Conservation (phyloP, 1,284 basidiomycete genomes). For the Mycosarcoma mackinlayi region DNA sequence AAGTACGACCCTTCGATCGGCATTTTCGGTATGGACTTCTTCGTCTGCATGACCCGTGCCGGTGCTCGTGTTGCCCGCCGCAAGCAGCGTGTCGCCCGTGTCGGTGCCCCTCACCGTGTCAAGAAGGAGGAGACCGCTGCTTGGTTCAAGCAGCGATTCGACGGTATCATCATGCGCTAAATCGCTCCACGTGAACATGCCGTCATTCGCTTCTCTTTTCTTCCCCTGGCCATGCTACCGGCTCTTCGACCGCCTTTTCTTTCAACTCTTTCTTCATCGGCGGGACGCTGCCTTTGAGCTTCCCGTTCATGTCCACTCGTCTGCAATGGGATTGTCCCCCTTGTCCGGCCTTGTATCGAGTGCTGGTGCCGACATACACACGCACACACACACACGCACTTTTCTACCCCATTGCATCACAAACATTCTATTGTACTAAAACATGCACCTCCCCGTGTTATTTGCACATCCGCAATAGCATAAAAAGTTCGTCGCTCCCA, state of each 20-base stretch:
- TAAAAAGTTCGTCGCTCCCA: constrained; percentile 31
- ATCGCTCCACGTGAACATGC: constrained; percentile 1
- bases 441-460: constrained; percentile 27
- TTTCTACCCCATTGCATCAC: constrained; percentile 17
- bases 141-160: constrained; percentile 93
- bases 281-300: constrained; percentile 1
- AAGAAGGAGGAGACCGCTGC: constrained; percentile 77
- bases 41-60: constrained; percentile 84
- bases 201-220: background rate
- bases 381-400: no score
- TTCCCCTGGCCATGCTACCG: background rate
- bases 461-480: constrained; percentile 27
- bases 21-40: constrained; percentile 69
- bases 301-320: background rate
- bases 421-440: constrained; percentile 37
- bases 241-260: constrained; percentile 1
- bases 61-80: constrained; percentile 91
- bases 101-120: constrained; percentile 84
- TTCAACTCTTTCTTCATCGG: background rate
- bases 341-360: constrained; percentile 3
- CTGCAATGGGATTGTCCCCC: background rate
- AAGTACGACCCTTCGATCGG: constrained; percentile 70
- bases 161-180: constrained; percentile 66
- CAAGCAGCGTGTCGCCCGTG: constrained; percentile 86
- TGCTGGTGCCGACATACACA: constrained; percentile 1